Base-by-base conservation (phyloP, 148 eudicot genomes). In the Euryodendron excelsum region DNA sequence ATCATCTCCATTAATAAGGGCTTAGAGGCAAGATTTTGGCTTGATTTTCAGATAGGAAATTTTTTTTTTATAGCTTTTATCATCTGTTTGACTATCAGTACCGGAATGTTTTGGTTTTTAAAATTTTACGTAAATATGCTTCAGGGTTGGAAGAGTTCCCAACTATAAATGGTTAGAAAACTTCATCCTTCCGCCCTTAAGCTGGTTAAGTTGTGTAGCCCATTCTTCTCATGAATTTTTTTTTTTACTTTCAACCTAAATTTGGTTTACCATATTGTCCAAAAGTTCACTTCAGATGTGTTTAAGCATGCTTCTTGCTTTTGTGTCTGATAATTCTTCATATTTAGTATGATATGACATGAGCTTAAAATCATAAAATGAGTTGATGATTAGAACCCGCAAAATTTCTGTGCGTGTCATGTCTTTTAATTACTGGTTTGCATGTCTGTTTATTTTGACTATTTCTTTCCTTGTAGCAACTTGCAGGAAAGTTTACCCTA, bases 401-500 rank as follows among this genome's bases (percentile, higher is more conserved):
- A 34, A 65, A 33, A 7, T 58, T 65, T 65, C 3, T 33, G 68
- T 63, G 21, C 18, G 30, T 55, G 15, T 13, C n/a, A 9, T 21
- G 20, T 65, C 2, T 64, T 37, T 33, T 64, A 39, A 13, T 33
- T 39, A 74, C 48, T 65, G 47, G 45, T 70, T 85, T 68, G 76
- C 23, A 65, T n/a, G 13, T 74, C 11, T 9, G 50, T 64, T 45
- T 25, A 60, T 31, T 45, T 31, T 58, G 69, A 67, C 68, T 66
- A 10, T 33, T 74, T 62, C 28, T 70, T 70, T 67, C 8, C 63
- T 53, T 71, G 67, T 74, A 80, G 86, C 94, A 95, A 92, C 88
- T 85, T 78, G 91, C 84, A 56, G 92, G 76, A 78, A 90, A 83
- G 84, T 93, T 87, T 88, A 90, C 78, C 73, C 94, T 96, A 31